Conservation (phyloP, 1,284 basidiomycete species). For the Pseudozyma tsukubaensis region DNA sequence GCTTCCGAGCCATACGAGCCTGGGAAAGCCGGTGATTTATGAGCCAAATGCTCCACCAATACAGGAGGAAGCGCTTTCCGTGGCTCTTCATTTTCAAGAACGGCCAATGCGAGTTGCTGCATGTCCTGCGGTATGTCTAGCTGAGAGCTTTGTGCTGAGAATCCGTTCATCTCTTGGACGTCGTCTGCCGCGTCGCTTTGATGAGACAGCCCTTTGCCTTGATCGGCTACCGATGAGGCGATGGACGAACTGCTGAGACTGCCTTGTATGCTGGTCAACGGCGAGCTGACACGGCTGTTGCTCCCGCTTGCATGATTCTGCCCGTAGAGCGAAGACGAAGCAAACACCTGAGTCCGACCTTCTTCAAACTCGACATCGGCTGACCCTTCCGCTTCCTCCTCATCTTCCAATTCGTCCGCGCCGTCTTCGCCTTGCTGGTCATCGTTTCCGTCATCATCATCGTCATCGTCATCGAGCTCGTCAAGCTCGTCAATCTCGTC, state of each 20-base stretch:
- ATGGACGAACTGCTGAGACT: slow-evolving; percentile 4
- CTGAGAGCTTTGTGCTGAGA: background rate
- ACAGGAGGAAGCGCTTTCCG: slow-evolving; percentile 2
- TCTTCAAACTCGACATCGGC: slow-evolving; percentile 19
- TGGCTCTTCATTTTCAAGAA: slow-evolving; percentile 12
- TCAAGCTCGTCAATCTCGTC: slow-evolving; percentile 14
- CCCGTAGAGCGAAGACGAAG: slow-evolving; percentile 8
- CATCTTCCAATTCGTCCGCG: background rate
- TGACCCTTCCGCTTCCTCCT: background rate
- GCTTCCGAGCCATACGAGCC: slow-evolving; percentile 13
- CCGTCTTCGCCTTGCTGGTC: background rate
- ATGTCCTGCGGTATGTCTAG: slow-evolving; percentile 23
- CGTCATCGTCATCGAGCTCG: slow-evolving; percentile 3
- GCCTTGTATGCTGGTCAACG: slow-evolving; percentile 18
- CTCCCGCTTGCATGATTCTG: background rate
- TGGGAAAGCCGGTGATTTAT: slow-evolving; percentile 9
- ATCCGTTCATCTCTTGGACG: background rate
- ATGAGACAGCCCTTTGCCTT: background rate
- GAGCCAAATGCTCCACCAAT: slow-evolving; percentile 2
- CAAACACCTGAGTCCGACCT: slow-evolving; percentile 24
- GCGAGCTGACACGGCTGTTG: slow-evolving; percentile 21
- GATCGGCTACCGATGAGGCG: slow-evolving; percentile 10
- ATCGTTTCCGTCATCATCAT: background rate
- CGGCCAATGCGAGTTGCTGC: slow-evolving; percentile 33
- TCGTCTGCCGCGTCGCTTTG: slow-evolving; percentile 8